phyloP scores from a whole-genome alignment of 331 rosid species.

The Acacia concinna region DNA sequence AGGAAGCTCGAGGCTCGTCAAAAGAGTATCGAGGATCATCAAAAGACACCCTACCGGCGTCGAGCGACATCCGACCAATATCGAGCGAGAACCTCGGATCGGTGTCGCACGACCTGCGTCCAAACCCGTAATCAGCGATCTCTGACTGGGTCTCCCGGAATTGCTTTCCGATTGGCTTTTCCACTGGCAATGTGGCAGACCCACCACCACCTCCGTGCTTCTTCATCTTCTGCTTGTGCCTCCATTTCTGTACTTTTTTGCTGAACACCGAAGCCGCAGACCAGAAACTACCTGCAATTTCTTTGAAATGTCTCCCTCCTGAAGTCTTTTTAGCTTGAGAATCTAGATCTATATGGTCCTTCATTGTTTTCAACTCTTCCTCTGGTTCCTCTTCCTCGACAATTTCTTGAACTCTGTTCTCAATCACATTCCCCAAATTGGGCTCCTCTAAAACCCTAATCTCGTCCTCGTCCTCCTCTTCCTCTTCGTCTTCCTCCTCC shows the following conservation, averaged over 20 bases:
- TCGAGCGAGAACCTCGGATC: constrained; percentile 67
- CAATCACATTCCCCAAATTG: constrained; percentile 45
- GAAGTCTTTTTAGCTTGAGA: constrained; percentile 62
- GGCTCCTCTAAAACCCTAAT: constrained; percentile 54
- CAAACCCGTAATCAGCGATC: constrained; percentile 62
- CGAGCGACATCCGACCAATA: constrained; percentile 58
- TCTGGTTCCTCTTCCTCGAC: constrained; percentile 44
- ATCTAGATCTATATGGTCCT: constrained; percentile 79
- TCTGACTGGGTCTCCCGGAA: constrained; percentile 76
- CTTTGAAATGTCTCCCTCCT: constrained; percentile 61
- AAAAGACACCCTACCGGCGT: constrained; percentile 58
- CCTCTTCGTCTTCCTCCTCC: constrained; percentile 28
- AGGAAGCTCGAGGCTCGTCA: constrained; percentile 66
- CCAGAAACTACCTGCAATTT: constrained; percentile 83
- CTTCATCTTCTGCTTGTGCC: constrained; percentile 82
- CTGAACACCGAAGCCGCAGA: constrained; percentile 90
- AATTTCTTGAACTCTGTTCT: constrained; percentile 62
- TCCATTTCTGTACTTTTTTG: constrained; percentile 87
- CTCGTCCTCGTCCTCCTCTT: constrained; percentile 32
- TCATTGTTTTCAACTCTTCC: constrained; percentile 65
- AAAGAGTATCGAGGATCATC: constrained; percentile 56
- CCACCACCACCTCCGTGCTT: constrained; percentile 57
- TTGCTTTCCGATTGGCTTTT: constrained; percentile 32
- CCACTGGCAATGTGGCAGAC: constrained; percentile 61
- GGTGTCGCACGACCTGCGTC: constrained; percentile 76